Conservation (phyloP, 306 rosid genomes). For the Citrullus amarus region DNA sequence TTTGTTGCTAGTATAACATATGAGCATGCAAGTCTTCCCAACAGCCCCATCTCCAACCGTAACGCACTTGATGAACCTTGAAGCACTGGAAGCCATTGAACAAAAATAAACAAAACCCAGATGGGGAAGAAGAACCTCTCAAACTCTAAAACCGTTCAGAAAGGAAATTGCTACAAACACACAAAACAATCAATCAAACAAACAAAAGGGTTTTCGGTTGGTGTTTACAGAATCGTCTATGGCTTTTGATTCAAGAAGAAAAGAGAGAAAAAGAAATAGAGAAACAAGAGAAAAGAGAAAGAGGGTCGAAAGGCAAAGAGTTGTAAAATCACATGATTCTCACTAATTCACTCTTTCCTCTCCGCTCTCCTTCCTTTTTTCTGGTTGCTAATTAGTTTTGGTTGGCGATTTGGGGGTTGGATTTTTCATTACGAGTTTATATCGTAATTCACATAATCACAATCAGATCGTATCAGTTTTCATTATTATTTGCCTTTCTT, state of each 20-base stretch:
- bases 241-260: constrained; percentile 25
- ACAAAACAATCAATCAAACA: background rate
- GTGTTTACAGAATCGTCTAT: constrained; percentile 16
- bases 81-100: constrained; percentile 69
- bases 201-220: background rate
- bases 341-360: constrained; percentile 28
- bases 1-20: constrained; percentile 84
- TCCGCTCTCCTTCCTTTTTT: constrained; percentile 5
- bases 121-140: constrained; percentile 10
- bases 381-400: background rate
- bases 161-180: background rate
- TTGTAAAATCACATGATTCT: constrained; percentile 56
- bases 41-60: constrained; percentile 93
- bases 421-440: background rate
- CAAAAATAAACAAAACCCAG: constrained; percentile 3
- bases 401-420: background rate
- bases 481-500: background rate
- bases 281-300: constrained; percentile 6
- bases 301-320: constrained; percentile 20
- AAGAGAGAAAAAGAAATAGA: constrained; percentile 14
- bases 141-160: background rate
- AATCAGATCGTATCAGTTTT: background rate
- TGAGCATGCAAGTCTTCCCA: constrained; percentile 91
- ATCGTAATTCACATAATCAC: background rate
- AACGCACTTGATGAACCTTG: constrained; percentile 86